phyloP scores from a whole-genome alignment of 441 rosid species.

The Viola pubescens region DNA sequence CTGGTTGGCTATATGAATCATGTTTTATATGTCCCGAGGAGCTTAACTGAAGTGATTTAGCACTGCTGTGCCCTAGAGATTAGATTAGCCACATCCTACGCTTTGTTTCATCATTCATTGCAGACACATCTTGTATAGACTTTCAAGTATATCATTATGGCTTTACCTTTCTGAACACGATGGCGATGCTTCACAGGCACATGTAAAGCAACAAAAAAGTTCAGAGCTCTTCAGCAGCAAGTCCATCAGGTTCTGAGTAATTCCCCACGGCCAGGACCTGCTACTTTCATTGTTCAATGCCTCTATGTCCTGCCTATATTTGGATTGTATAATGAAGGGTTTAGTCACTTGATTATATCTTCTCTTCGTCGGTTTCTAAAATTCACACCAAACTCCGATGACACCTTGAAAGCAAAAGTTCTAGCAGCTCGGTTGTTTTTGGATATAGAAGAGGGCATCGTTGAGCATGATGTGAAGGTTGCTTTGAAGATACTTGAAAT shows the following conservation, averaged over 20 bases:
- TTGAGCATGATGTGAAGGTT: slow-evolving; percentile 54
- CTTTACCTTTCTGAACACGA: too few relatives aligned
- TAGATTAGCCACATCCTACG: too few relatives aligned
- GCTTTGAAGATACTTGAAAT: slow-evolving; percentile 48
- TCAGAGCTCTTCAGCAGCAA: slow-evolving; percentile 63
- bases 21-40: not conserved
- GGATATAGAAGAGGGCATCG: slow-evolving; percentile 37
- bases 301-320: slow-evolving; percentile 60
- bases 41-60: too few relatives aligned
- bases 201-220: slow-evolving; percentile 61
- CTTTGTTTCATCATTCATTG: too few relatives aligned
- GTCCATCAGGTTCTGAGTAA: slow-evolving; percentile 48
- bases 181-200: slow-evolving; percentile 39
- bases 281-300: slow-evolving; percentile 57
- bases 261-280: slow-evolving; percentile 69
- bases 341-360: slow-evolving; percentile 79
- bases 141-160: not conserved
- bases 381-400: slow-evolving; percentile 27
- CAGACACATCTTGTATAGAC: too few relatives aligned
- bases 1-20: not conserved
- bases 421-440: slow-evolving; percentile 55
- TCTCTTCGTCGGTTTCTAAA: slow-evolving; percentile 61
- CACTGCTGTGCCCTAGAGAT: too few relatives aligned
- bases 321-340: slow-evolving; percentile 63
- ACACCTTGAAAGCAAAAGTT: slow-evolving; percentile 41